Base-by-base conservation (phyloP, 805 yeast species). In the Yamadazyma sp. region DNA sequence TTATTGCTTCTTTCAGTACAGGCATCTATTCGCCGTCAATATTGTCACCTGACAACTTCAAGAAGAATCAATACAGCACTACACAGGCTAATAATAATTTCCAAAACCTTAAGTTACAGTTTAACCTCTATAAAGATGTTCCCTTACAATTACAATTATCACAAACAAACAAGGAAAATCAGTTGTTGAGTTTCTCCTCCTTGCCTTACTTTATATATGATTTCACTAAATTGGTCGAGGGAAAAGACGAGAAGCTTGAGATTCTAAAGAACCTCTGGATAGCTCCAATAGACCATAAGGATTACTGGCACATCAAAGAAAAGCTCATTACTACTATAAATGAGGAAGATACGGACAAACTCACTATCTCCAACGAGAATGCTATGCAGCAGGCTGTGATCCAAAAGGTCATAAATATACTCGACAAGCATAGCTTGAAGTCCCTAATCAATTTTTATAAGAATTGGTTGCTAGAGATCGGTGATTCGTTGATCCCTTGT, bases 401-500 rank as follows among this genome's bases (percentile, higher is more conserved):
- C 9, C 42, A 47, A 9, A 34, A 43, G 14, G 41, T 62, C 1
- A 19, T 53, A 7, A 40, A 39, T 1, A 28, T 35, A 22, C 35
- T 59, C 15, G 18, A 41, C 4, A 20, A 28, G 2, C 41, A 42
- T 22, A 19, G 38, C 1, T 15, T 31, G 1, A 20, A 25, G 1
- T 33, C 44, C 5, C 38, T 60, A 21, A 45, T 66, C 4, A 64
- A 61, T 37, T 67, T 66, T 37, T 26, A 63, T 20, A 64, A 62
- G 37, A 56, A 55, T 40, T 69, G 74, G 74, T 49, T 68, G 16
- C 48, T 69, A 6, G 73, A 69, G 40, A 55, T 60, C 10, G 55
- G 60, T 25, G 74, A 69, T 38, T 62, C 73, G 0, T 42, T 67
- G 16, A 65, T 69, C 10, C 74, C 73, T 0, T 67, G 67, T 37